Evolutionary conservation across 768 basidiomycete species (phyloP).

Genomic region (Boletus rufocinnamomeus): DNA sequence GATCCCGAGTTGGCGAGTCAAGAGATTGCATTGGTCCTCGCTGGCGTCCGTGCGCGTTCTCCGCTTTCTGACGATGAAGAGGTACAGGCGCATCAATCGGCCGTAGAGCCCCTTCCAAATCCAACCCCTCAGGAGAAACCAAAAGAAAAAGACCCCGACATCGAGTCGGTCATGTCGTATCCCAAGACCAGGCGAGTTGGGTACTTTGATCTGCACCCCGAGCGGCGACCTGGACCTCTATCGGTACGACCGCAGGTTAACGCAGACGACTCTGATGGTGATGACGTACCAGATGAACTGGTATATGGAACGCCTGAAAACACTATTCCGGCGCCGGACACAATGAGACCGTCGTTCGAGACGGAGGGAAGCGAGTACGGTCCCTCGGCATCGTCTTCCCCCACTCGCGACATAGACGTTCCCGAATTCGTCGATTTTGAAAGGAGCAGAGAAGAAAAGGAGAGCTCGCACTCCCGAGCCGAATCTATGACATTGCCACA

Average conservation of each 20-base stretch:
- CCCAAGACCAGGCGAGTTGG: conserved; percentile 48
- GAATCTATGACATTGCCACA: conserved; percentile 34
- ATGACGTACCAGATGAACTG: conserved; percentile 37
- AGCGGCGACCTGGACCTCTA: conserved; percentile 49
- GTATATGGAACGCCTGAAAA: conserved; percentile 34
- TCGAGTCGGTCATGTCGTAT: conserved; percentile 42
- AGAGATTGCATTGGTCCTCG: conserved; percentile 73
- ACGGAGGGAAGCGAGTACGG: conserved; percentile 37
- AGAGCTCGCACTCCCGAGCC: conserved; percentile 27
- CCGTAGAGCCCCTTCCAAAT: conserved; percentile 9
- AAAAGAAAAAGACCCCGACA: conserved; percentile 48
- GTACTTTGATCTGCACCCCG: conserved; percentile 81
- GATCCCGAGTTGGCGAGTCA: conserved; percentile 75
- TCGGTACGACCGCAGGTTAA: conserved; percentile 30
- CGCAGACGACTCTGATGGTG: conserved; percentile 38
- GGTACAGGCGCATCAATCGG: conserved; percentile 26
- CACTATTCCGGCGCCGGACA: conserved; percentile 20
- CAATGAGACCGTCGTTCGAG: conserved; percentile 36
- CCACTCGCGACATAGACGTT: conserved; percentile 32
- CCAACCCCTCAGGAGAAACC: conserved; percentile 37
- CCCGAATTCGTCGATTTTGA: conserved; percentile 32
- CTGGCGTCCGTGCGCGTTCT: conserved; percentile 46
- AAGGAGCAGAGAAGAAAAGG: conserved; percentile 24
- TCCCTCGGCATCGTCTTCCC: conserved; percentile 33
- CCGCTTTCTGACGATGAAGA: conserved; percentile 46